These are phyloP conservation scores for Pythium diclinum DNA, from an alignment of 352 stramenopile genomes.

Conservation along the genomic window DNA sequence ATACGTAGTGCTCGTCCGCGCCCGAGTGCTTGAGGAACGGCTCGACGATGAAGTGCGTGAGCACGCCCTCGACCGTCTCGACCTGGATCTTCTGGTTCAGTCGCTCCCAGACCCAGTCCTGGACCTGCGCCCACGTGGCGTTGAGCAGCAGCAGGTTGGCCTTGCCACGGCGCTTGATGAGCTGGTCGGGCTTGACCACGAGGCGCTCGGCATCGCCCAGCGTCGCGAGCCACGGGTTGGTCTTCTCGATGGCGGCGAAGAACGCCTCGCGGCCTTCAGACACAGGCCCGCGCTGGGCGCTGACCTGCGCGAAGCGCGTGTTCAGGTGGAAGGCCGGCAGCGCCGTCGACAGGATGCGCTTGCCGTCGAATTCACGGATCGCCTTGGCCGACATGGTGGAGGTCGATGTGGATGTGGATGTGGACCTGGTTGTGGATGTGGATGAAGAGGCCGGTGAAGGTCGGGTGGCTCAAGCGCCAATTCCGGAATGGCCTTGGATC, in stretches of 20 bases:
- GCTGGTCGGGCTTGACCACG: conserved; percentile 97
- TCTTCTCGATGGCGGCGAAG: conserved; percentile 62
- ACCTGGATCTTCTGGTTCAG: conserved; percentile 93
- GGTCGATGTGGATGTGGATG: neutral
- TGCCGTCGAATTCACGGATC: conserved; percentile 95
- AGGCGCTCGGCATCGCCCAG: conserved; percentile 75
- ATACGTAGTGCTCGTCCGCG: conserved; percentile 96
- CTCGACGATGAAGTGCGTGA: conserved; percentile 97
- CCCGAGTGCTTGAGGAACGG: conserved; percentile 93
- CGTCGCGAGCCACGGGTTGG: conserved; percentile 81
- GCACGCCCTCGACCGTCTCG: conserved; percentile 86
- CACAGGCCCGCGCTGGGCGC: conserved; percentile 23
- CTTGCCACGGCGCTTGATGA: conserved; percentile 97
- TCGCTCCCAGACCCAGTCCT: conserved; percentile 93
- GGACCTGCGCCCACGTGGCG: conserved; percentile 88
- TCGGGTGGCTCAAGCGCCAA: conserved; percentile 16
- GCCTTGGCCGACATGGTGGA: conserved; percentile 92
- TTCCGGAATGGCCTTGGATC: conserved; percentile 10
- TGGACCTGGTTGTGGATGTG: too few relatives aligned
- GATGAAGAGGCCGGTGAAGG: neutral
- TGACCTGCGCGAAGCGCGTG: conserved; percentile 74
- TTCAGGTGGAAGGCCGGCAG: conserved; percentile 78
- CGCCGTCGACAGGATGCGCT: conserved; percentile 87
- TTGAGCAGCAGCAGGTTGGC: conserved; percentile 94
- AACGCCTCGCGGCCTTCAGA: conserved; percentile 42